Evolutionary conservation across 805 yeast genomes (phyloP), one percentile per base, ranked within the genome.

Genomic region (Lipomyces mesembrius): DNA sequence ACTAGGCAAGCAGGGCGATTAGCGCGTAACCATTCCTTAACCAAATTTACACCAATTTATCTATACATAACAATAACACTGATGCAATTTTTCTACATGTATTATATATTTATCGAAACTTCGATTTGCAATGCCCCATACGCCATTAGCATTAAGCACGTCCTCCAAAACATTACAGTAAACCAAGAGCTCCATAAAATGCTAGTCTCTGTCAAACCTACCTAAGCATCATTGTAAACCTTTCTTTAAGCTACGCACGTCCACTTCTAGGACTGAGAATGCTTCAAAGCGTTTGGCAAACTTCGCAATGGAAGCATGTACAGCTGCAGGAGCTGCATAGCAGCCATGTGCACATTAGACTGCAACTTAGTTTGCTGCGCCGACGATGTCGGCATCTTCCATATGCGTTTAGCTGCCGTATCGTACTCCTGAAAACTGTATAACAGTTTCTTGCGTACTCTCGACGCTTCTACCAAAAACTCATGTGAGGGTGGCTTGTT

Each of bases 291-390:
- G 49, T 78, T 79, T 2, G 91, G 92, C 17, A 89, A 74, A 34
- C 83, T 82, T 72, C 90, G 88, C 71, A 91, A 79, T 3, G 86
- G 85, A 9, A 89, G 78, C 78, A 92, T 82, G 64, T 87, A 85
- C 12, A 84, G 86, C 74, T 90, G 96, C 37, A 93, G 80, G 73
- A 85, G 91, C 7, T 81, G 74, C 0, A 88, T 79, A 1, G 89
- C 82, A 32, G 85, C 83, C 37, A 82, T 81, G 73, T 86, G 84
- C 14, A 92, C 83, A 56, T 91, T 85, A 39, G 78, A 77, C 71
- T 84, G 84, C 1, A 83, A 78, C 71, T 77, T 82, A 52, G 74
- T 72, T 72, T 85, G 90, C 58, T 86, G 82, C 5, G 74, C 73
- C 6, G 81, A 77, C 7, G 66, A 69, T 2, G 83, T 77, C 2